Evolutionary conservation across 495 filamentous ascomycete species (phyloP), one percentile per base, ranked within the genome.

Genomic region (Xylaria sp.): DNA sequence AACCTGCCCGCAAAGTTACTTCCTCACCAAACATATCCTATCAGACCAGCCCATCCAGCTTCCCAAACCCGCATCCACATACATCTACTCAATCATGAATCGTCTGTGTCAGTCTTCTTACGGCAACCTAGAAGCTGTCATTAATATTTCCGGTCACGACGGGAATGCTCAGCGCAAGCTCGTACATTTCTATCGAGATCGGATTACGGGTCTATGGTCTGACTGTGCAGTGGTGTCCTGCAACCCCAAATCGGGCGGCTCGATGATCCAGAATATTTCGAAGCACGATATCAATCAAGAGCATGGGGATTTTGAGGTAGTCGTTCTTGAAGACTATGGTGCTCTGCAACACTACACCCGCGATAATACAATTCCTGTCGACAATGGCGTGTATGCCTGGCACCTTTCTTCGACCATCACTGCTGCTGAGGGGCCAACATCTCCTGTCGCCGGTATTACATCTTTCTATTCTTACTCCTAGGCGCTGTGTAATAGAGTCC

Each of bases 41-140:
- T 55, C 52, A 55, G 14, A 5, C 11, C 52, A n/a, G n/a, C 5
- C 31, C 5, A 24, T 31, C 1, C 12, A 17, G 5, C 12, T 17
- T 31, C 52, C 14, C 26, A 55, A 55, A 37, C 35, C 35, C 35
- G 3, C 35, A 37, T 37, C 35, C 35, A 37, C 35, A 37, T 8
- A 19, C 48, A 19, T n/a, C 33, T 41, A 40, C 8, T 50, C 40
- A 50, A 70, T 26, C n/a, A 75, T 75, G 73, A 75, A 75, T 66
- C 73, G 73, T 5, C 26, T 75, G 14, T 75, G 73, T 29, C 73
- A 72, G 44, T 68, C 73, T 57, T 75, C 71, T 26, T 73, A 69
- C 37, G 74, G 74, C 12, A 71, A 33, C 14, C 65, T 75, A 5
- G 74, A 75, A 61, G 74, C 68, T 7, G 74, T 75, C 44, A 73